phyloP scores from a whole-genome alignment of 345 rosid genomes.

The Eucalyptus pauciflora region DNA sequence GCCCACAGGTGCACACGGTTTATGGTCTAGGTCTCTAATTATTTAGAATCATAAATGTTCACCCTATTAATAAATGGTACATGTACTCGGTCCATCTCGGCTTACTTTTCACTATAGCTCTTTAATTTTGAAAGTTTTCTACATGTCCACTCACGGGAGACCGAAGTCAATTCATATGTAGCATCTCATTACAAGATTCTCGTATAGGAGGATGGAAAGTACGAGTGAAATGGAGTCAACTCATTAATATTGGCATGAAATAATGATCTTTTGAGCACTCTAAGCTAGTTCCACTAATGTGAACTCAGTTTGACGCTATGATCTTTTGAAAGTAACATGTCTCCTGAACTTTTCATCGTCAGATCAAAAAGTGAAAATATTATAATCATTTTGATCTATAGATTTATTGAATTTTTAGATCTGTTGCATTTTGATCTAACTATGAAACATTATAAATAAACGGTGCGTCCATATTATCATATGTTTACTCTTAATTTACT shows the following conservation, averaged over 20 bases:
- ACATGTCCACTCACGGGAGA: neutral
- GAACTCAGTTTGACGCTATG: neutral
- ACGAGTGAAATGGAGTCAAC: neutral
- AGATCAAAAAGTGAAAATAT: neutral
- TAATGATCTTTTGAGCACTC: neutral
- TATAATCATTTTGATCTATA: neutral
- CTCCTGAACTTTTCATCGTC: fast-evolving
- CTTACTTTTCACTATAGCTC: neutral
- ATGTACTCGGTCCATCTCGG: neutral
- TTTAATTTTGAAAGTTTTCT: neutral
- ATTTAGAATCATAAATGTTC: neutral
- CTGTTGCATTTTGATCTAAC: neutral
- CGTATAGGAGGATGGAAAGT: neutral
- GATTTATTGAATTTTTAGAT: neutral
- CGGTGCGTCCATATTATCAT: fast-evolving
- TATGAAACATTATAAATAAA: neutral
- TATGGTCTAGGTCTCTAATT: neutral
- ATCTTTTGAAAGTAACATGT: fast-evolving
- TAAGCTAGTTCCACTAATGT: neutral
- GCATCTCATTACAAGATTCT: neutral
- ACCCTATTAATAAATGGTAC: neutral
- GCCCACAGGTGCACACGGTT: neutral
- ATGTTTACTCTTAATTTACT: neutral
- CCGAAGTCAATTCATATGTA: neutral
- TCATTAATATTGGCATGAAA: neutral